Conservation (phyloP, 2,329 filamentous ascomycete species). For the Aspergillus sp. region DNA sequence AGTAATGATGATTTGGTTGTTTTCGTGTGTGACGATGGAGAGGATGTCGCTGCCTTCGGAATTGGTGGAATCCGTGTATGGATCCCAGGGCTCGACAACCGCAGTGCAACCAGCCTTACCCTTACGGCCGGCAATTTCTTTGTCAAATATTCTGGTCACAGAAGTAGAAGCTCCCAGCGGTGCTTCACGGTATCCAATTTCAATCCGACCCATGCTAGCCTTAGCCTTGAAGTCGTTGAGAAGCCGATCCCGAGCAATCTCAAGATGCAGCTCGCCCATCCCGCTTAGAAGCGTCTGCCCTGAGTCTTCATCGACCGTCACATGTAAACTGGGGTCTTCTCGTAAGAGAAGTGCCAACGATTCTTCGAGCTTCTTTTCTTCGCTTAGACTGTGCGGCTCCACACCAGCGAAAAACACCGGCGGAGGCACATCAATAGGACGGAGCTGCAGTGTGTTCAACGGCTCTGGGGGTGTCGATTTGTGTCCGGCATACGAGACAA, state of each 20-base stretch:
- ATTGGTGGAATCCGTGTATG: slow-evolving; percentile 13
- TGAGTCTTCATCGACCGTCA: slow-evolving; percentile 77
- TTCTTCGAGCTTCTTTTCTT: slow-evolving; percentile 71
- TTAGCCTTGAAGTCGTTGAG: slow-evolving; percentile 83
- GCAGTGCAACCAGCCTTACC: slow-evolving; percentile 72
- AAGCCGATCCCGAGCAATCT: slow-evolving; percentile 83
- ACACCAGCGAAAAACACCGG: slow-evolving; percentile 96
- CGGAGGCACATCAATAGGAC: slow-evolving; percentile 81
- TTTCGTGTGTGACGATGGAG: slow-evolving; percentile 41
- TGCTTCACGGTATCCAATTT: slow-evolving; percentile 91
- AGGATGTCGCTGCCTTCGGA: slow-evolving; percentile 21
- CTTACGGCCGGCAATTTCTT: slow-evolving; percentile 69
- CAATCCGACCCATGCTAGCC: slow-evolving; percentile 78
- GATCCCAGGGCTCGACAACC: slow-evolving; percentile 54
- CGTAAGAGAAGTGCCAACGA: slow-evolving; percentile 71
- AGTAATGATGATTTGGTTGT: slow-evolving; percentile 61
- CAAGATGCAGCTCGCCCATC: slow-evolving; percentile 93
- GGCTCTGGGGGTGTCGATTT: slow-evolving; percentile 60
- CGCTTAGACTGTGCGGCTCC: slow-evolving; percentile 69
- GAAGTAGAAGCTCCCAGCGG: slow-evolving; percentile 53
- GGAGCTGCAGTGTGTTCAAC: slow-evolving; percentile 69
- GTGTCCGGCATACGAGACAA: slow-evolving; percentile 64
- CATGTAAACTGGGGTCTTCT: slow-evolving; percentile 87
- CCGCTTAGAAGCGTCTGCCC: slow-evolving; percentile 90
- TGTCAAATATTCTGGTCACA: slow-evolving; percentile 64